Conservation (phyloP, 1,284 basidiomycete species). For the Ganoderma lucidum region DNA sequence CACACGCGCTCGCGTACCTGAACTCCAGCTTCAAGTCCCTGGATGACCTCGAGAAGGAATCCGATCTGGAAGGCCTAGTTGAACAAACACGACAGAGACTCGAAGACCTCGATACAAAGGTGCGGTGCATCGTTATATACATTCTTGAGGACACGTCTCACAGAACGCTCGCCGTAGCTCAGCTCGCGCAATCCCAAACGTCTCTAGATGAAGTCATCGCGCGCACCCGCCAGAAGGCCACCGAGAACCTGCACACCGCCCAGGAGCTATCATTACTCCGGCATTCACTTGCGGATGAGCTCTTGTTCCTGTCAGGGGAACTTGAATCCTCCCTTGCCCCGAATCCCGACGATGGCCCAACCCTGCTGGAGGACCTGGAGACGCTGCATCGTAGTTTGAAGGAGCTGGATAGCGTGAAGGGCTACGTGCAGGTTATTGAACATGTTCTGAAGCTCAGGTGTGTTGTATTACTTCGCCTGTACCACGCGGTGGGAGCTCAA, state of each 20-base stretch:
- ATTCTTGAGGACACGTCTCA: slow-evolving; percentile 1
- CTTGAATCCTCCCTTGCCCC: slow-evolving; percentile 63
- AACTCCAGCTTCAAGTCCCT: slow-evolving; percentile 56
- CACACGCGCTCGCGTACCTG: slow-evolving; percentile 52
- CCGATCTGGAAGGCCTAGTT: slow-evolving; percentile 51
- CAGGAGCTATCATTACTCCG: slow-evolving; percentile 79
- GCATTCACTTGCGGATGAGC: slow-evolving; percentile 80
- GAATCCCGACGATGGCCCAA: slow-evolving; percentile 56
- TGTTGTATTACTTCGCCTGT: slow-evolving; percentile 35
- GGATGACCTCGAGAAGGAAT: slow-evolving; percentile 45
- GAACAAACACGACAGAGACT: slow-evolving; percentile 34
- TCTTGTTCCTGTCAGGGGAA: slow-evolving; percentile 70
- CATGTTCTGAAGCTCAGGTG: slow-evolving; percentile 79
- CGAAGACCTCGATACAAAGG: slow-evolving; percentile 38
- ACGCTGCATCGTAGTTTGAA: slow-evolving; percentile 74
- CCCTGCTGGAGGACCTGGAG: slow-evolving; percentile 84
- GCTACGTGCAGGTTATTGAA: slow-evolving; percentile 80
- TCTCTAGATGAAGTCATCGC: slow-evolving; percentile 53
- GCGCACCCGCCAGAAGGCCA: slow-evolving; percentile 51
- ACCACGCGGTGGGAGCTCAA: slow-evolving; percentile 9
- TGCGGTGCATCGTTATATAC: slow-evolving; percentile 29
- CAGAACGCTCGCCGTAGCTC: slow-evolving; percentile 48
- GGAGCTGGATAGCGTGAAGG: slow-evolving; percentile 77
- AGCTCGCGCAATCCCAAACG: slow-evolving; percentile 65
- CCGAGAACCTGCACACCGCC: slow-evolving; percentile 63